Evolutionary conservation across 2,329 filamentous ascomycete species (phyloP), one percentile per base, ranked within the genome.

Genomic region (Colletotrichum tabaci): DNA sequence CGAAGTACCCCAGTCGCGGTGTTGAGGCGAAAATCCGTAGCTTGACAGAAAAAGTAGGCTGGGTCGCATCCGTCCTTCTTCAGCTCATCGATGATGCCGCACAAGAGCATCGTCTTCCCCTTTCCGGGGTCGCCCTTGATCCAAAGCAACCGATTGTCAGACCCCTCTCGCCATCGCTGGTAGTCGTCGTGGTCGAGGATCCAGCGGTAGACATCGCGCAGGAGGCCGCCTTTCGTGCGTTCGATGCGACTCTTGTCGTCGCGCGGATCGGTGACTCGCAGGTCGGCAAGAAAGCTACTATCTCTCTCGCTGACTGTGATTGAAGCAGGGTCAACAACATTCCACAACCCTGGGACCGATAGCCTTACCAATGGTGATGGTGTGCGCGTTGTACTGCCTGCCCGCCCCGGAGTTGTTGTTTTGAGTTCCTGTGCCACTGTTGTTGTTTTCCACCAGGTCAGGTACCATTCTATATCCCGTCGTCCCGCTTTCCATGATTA

Each of bases 11-110:
- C 77, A 0, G 74, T 78, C 0, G 82, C 82, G 57, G 74, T 83
- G 69, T 84, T 85, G 26, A 85, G 52, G 0, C 75, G 67, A 0
- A 70, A 26, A 55, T 86, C 75, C 5, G 80, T 81, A 12, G 77
- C 77, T 73, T 88, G 80, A 74, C 82, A 87, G 76, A 87, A 84
- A 76, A 85, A 85, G 70, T 76, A 83, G 5, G n/a, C 38, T 1
- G n/a, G 63, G 35, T 9, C 1, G 35, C 9, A 10, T 3, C 2
- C 9, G 12, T 42, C 3, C 26, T 68, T 61, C 23, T 67, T 15
- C 21, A 83, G 71, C 42, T 83, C 75, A 67, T 83, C 63, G 50
- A 84, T 79, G 44, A 85, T 80, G 3, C 82, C 80, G 15, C 79
- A 81, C 0, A 85, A 61, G 0, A 85, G 73, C 81, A 85, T 85